Base-by-base conservation (phyloP, 1,139 yeast genomes). In the Suhomyces kunorum region DNA sequence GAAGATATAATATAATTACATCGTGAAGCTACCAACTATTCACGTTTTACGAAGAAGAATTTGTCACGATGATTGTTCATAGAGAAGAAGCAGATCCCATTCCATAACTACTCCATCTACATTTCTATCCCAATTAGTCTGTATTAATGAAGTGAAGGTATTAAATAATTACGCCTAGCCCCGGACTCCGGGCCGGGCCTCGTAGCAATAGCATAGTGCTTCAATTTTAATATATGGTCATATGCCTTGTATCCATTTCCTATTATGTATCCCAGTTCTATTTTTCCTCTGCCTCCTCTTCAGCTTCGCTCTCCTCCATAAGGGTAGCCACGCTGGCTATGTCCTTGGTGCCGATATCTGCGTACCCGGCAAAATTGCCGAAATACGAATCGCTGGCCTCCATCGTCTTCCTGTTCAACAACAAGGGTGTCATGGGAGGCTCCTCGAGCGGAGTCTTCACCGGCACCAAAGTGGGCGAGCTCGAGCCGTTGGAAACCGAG, bases 351-450 rank as follows among this genome's bases (percentile, higher is more conserved):
- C 17, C 36, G 8, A 12, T 9, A 17, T 34, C 36, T 5, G 23
- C 35, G 22, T 17, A 8, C 5, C 18, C 33, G 6, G 27, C 18
- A 12, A 38, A 45, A 17, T 34, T 34, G 1, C 52, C 52, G 40
- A 51, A 51, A 26, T 51, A 51, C n/a, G 50, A 46, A 28, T 48
- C 53, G 24, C 28, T 18, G 23, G 19, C 24, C 9, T 35, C 45
- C 13, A 24, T 12, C 6, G 42, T 34, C 11, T 32, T 31, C 22
- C 35, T 42, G 27, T 56, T 65, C 41, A 72, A 55, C 38, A 57
- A 61, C 42, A 72, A 58, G 2, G 78, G 78, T 2, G 78, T 72
- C 76, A 72, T 72, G 1, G 76, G 76, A 24, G 66, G 61, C 25
- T 70, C 77, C 40, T 69, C 77, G 11, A 55, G 49, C 1, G 76